phyloP scores from a whole-genome alignment of 805 yeast species.

The Spathaspora girioi region DNA sequence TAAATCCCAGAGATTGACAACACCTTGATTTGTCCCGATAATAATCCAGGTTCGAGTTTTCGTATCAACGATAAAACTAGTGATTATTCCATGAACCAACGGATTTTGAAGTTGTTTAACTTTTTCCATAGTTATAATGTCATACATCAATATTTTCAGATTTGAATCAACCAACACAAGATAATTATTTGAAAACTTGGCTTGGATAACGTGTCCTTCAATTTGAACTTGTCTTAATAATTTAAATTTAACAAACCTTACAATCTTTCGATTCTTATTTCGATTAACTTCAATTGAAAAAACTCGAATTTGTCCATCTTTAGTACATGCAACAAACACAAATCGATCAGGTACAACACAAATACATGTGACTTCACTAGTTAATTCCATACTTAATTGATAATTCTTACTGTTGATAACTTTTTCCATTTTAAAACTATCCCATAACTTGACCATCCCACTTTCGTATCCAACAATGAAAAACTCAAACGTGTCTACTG shows the following conservation, averaged over 20 bases:
- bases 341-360: conserved; percentile 51
- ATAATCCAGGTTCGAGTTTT: conserved; percentile 55
- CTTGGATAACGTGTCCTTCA: conserved; percentile 37
- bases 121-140: conserved; percentile 53
- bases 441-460: conserved; percentile 80
- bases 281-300: conserved; percentile 31
- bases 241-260: conserved; percentile 21
- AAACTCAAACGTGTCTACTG: conserved; percentile 59
- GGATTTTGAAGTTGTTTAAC: conserved; percentile 48
- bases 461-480: conserved; percentile 76
- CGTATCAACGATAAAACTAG: conserved; percentile 49
- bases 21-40: conserved; percentile 73
- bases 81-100: conserved; percentile 61
- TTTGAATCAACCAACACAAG: conserved; percentile 52
- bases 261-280: conserved; percentile 29
- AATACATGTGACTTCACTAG: conserved; percentile 47
- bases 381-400: conserved; percentile 42
- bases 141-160: conserved; percentile 50
- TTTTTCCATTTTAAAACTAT: conserved; percentile 56
- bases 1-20: conserved; percentile 77
- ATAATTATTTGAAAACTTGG: conserved; percentile 42
- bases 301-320: conserved; percentile 43
- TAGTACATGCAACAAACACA: conserved; percentile 55
- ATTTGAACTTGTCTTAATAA: conserved; percentile 42
- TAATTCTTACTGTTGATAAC: conserved; percentile 52